Evolutionary conservation across 2,329 filamentous ascomycete species (phyloP).

Genomic region (Chaetomium strumarium): DNA sequence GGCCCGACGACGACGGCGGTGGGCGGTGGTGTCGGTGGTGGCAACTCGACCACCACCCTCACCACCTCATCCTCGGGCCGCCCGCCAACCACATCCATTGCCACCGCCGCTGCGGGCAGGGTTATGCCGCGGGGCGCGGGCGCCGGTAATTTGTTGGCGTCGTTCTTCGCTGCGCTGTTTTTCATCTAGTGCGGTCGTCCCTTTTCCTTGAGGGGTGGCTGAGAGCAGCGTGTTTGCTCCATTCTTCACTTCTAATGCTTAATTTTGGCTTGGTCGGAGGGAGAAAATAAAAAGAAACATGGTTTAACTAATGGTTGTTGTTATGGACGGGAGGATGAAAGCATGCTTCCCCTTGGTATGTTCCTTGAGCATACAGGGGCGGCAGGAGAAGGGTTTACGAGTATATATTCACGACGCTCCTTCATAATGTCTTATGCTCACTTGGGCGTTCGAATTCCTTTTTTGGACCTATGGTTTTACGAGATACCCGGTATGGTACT

Average conservation of each 20-base stretch:
- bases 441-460: background rate
- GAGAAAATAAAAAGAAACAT: conserved; percentile 1
- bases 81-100: background rate
- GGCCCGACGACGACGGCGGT: no score
- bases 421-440: background rate
- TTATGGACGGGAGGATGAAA: background rate
- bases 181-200: background rate
- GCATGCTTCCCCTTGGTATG: no score
- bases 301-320: conserved; percentile 5
- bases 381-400: no score
- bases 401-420: background rate
- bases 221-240: background rate
- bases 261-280: background rate
- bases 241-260: conserved; percentile 9
- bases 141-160: background rate
- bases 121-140: background rate
- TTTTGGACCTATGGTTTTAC: background rate
- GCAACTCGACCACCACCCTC: conserved; percentile 1
- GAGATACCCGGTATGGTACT: background rate
- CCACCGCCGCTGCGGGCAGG: conserved; percentile 1
- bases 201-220: background rate
- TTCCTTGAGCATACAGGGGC: no score
- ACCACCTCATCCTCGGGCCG: background rate
- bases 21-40: background rate
- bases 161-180: background rate